Evolutionary conservation across 306 rosid genomes (phyloP).

Genomic region (Begonia fuchsioides): DNA sequence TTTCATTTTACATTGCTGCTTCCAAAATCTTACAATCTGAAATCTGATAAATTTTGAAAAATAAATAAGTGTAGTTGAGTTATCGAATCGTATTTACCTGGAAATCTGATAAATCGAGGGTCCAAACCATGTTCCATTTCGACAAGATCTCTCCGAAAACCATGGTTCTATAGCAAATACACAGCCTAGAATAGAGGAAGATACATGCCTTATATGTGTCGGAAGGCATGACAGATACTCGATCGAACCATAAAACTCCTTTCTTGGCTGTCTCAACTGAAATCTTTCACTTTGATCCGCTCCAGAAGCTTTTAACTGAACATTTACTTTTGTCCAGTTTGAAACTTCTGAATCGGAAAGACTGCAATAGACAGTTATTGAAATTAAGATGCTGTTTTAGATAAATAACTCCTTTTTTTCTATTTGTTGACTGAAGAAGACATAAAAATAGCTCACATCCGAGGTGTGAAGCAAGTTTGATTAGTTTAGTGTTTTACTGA

Average conservation of each 20-base stretch:
- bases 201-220: slow-evolving; percentile 30
- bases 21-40: slow-evolving; percentile 85
- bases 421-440: not conserved
- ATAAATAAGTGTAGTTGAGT: not conserved
- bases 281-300: slow-evolving; percentile 30
- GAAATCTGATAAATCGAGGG: slow-evolving; percentile 79
- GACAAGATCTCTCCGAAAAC: slow-evolving; percentile 65
- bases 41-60: too few relatives aligned
- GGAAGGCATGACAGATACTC: slow-evolving; percentile 42
- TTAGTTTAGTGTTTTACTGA: too few relatives aligned
- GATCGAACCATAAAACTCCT: slow-evolving; percentile 48
- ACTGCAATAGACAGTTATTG: slow-evolving; percentile 26
- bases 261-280: slow-evolving; percentile 29
- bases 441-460: slow-evolving; percentile 27
- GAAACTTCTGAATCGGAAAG: slow-evolving; percentile 40
- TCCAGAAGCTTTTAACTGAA: slow-evolving; percentile 27
- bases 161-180: slow-evolving; percentile 64
- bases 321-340: slow-evolving; percentile 31
- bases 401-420: not conserved
- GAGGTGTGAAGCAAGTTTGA: too few relatives aligned
- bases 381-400: not conserved
- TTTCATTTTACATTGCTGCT: slow-evolving; percentile 24
- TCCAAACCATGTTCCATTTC: slow-evolving; percentile 42
- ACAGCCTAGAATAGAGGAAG: slow-evolving; percentile 6
- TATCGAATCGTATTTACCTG: slow-evolving; percentile 33